Base-by-base conservation (phyloP, 805 yeast genomes). In the Candida broadrunensis region DNA sequence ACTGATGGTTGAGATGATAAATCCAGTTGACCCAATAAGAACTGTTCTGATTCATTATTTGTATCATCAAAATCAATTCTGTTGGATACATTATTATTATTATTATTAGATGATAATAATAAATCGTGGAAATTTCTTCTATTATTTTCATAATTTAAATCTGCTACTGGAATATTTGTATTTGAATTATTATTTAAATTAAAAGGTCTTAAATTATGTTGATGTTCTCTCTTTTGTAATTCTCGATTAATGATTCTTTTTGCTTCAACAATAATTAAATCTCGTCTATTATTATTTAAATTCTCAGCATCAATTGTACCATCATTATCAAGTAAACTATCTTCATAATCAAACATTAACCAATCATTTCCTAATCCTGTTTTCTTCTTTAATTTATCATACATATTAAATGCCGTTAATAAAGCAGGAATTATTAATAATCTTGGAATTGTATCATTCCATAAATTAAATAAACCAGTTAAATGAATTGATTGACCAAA, bases 371-470 rank as follows among this genome's bases (percentile, higher is more conserved):
- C 61, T 38, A 73, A 49, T 2, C 74, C 73, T 16, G 66, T 39
- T 38, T 49, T 50, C 36, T 57, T 50, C 50, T 78, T 81, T 15
- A 85, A 47, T 44, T 68, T 74, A 43, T 83, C 90, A 59, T 83
- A 85, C n/a, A 85, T 65, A 48, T 82, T 76, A 56, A 87, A 83
- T 15, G 70, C 48, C 1, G 90, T 77, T 33, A 88, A 58, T 1
- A 77, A 48, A 6, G 87, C 74, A 1, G 95, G 95, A n/a, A 88
- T 61, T 13, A 88, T 48, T 9, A 87, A 70, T 16, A 88, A 67
- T 48, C 95, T 70, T 1, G 96, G 96, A n/a, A 86, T 62, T 70
- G 86, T 70, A 48, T 80, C 80, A 58, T 85, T 85, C 60, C 87
- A 72, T 49, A 80, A 72, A 41, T 80, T 78, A 47, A 91, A 90